phyloP scores from a whole-genome alignment of 1,284 basidiomycete species.

The Heterobasidion irregulare region DNA sequence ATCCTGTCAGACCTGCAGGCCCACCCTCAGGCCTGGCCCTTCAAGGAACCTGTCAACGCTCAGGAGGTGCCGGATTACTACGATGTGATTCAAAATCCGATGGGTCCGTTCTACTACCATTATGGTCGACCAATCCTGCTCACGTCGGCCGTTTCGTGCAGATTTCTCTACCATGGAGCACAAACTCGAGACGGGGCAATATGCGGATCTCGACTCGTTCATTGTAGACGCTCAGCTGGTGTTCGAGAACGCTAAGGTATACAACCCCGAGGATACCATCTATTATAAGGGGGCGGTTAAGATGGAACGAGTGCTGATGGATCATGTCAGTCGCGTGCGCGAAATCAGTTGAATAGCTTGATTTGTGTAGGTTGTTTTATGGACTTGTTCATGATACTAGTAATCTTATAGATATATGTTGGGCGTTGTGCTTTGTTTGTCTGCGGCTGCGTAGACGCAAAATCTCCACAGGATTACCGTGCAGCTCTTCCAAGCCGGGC shows the following conservation, averaged over 20 bases:
- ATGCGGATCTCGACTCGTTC: slow-evolving; percentile 73
- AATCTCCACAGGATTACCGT: too few relatives aligned
- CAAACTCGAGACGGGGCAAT: slow-evolving; percentile 82
- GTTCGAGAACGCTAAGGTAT: slow-evolving; percentile 87
- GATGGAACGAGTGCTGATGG: too few relatives aligned
- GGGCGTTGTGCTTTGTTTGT: too few relatives aligned
- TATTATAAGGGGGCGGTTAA: neutral
- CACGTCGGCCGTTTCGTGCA: slow-evolving; percentile 20
- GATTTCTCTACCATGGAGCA: slow-evolving; percentile 91
- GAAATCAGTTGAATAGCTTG: neutral
- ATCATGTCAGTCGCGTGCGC: neutral
- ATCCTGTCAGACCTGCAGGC: slow-evolving; percentile 78
- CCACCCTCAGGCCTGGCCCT: slow-evolving; percentile 86
- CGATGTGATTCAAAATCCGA: slow-evolving; percentile 84
- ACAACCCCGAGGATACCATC: slow-evolving; percentile 65
- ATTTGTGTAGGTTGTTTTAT: neutral
- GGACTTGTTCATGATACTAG: neutral
- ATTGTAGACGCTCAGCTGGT: slow-evolving; percentile 77
- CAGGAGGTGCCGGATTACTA: slow-evolving; percentile 91
- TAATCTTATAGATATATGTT: too few relatives aligned
- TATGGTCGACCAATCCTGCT: neutral
- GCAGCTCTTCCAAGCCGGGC: too few relatives aligned
- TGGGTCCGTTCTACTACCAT: slow-evolving; percentile 57
- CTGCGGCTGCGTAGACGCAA: too few relatives aligned
- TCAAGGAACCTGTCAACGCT: slow-evolving; percentile 72